Conservation (phyloP, 2,329 filamentous ascomycete genomes). For the Orbilia quercus region DNA sequence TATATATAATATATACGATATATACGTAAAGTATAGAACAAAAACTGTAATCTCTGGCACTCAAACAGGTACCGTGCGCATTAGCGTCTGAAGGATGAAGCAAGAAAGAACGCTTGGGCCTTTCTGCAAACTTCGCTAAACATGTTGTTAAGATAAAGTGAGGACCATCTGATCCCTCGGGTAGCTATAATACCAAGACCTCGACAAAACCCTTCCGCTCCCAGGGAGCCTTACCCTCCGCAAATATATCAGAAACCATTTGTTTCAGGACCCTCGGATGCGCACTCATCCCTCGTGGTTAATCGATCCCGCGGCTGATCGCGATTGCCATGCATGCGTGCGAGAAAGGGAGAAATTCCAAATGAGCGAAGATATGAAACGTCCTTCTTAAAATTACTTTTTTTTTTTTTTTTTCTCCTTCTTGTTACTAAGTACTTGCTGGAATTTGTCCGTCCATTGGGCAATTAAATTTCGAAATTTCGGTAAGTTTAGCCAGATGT, state of each 20-base stretch:
- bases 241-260: slow-evolving; percentile 54
- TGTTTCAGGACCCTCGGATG: slow-evolving; percentile 45
- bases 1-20: no score
- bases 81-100: not conserved
- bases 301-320: slow-evolving; percentile 32
- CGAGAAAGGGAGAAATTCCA: not conserved
- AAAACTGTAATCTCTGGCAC: no score
- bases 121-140: slow-evolving; percentile 10
- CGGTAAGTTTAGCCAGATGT: slow-evolving; percentile 35
- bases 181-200: slow-evolving; percentile 45
- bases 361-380: slow-evolving; percentile 7
- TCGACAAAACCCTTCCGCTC: slow-evolving; percentile 30
- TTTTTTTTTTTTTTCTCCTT: no score
- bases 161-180: slow-evolving; percentile 28
- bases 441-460: not conserved
- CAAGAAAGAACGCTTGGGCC: slow-evolving; percentile 27
- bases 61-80: no score
- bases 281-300: slow-evolving; percentile 17
- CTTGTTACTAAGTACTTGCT: no score
- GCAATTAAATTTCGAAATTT: slow-evolving; percentile 1
- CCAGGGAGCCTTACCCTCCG: slow-evolving; percentile 37
- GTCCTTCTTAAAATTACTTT: no score
- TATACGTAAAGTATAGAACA: no score
- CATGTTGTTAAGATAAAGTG: slow-evolving; percentile 44
- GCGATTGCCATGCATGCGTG: slow-evolving; percentile 20